A percentile compares a stretch with the other conserved stretches of the same genome.
Conservation (phyloP, 164 flowering plant species). For the Umbilicus rupestris region DNA sequence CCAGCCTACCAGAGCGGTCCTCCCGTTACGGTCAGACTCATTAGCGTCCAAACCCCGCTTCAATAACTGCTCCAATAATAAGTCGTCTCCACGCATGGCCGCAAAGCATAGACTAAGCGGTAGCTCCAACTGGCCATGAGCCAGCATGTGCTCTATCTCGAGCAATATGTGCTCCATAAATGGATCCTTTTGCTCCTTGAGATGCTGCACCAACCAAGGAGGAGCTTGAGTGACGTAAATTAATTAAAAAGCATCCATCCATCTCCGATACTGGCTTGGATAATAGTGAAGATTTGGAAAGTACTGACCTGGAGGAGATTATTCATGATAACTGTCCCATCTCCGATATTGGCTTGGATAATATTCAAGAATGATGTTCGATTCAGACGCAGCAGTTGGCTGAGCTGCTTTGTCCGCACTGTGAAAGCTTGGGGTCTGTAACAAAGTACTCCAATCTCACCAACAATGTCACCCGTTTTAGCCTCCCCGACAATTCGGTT, state of each 20-base stretch:
- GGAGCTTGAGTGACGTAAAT: background rate
- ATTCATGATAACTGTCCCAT: slow-evolving; percentile 8
- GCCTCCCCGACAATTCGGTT: slow-evolving; percentile 24
- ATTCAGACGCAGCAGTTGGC: slow-evolving; percentile 10
- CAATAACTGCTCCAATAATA: slow-evolving; percentile 5
- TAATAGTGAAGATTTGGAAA: background rate
- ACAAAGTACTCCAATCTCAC: slow-evolving; percentile 12
- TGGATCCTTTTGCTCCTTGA: slow-evolving; percentile 62
- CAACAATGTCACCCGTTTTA: slow-evolving; percentile 3
- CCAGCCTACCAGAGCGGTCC: slow-evolving; percentile 10
- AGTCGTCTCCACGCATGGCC: slow-evolving; percentile 6
- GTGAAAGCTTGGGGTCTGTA: slow-evolving; percentile 6
- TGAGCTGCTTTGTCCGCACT: slow-evolving; percentile 7
- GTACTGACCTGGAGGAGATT: slow-evolving; percentile 7
- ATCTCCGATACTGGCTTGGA: no score
- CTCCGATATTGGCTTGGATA: slow-evolving; percentile 5
- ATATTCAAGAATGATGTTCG: slow-evolving; percentile 9
- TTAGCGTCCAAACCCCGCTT: slow-evolving; percentile 7
- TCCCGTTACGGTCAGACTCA: slow-evolving; percentile 6
- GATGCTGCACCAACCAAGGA: slow-evolving; percentile 36
- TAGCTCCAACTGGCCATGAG: slow-evolving; percentile 3
- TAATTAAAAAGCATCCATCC: no score
- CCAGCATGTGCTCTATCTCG: slow-evolving; percentile 11
- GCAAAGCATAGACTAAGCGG: slow-evolving; percentile 9
- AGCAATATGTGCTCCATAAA: slow-evolving; percentile 30